Conservation (phyloP, 164 flowering plant genomes). For the Euptelea pleiosperma region DNA sequence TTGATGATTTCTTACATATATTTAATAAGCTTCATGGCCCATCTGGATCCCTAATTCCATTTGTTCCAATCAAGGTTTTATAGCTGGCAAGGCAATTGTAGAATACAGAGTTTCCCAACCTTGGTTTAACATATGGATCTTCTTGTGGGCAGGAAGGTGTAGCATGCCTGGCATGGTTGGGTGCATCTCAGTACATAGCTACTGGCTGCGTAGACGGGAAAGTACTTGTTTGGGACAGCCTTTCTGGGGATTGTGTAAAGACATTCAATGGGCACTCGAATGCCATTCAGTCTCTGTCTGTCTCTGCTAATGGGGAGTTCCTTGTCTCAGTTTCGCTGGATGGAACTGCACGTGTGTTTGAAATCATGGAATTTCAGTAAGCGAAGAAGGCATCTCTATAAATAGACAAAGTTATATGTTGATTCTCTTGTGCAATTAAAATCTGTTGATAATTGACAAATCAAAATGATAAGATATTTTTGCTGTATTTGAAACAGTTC, state of each 20-base stretch:
- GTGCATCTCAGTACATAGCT: conserved; percentile 53
- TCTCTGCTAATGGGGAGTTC: conserved; percentile 48
- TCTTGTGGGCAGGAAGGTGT: conserved; percentile 62
- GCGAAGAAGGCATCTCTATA: neutral
- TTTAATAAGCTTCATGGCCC: no score
- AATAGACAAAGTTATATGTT: neutral
- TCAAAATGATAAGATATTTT: no score
- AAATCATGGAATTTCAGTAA: conserved; percentile 48
- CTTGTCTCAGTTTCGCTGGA: conserved; percentile 77
- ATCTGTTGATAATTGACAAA: no score
- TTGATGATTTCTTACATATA: no score
- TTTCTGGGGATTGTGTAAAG: conserved; percentile 61
- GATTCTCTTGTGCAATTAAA: no score
- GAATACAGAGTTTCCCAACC: neutral
- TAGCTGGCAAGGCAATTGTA: no score
- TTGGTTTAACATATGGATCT: neutral
- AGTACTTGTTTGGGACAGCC: conserved; percentile 82
- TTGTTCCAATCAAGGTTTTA: no score
- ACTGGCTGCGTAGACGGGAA: conserved; percentile 75
- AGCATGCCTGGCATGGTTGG: conserved; percentile 73
- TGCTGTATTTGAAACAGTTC: no score
- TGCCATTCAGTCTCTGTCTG: conserved; percentile 56
- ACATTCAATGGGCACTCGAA: conserved; percentile 66
- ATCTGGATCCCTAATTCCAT: no score
- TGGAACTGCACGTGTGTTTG: conserved; percentile 76